A percentile compares a stretch with the other conserved stretches of the same genome.
Conservation (phyloP, 2,329 filamentous ascomycete genomes). For the Blumeria graminis region DNA sequence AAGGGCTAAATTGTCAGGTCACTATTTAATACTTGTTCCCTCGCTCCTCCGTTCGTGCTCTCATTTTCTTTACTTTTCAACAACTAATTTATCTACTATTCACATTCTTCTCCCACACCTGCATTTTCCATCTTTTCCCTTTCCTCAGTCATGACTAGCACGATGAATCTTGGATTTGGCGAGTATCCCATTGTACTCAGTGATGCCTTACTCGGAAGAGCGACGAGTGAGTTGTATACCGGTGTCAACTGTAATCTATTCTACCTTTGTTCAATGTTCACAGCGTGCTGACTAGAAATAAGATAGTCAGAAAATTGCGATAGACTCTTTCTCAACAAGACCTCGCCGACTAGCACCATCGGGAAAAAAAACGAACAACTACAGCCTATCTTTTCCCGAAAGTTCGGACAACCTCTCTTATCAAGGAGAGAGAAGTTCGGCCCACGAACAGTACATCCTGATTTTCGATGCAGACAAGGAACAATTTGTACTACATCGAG, state of each 20-base stretch:
- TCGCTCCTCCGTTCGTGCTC: no score
- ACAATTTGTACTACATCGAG: slow-evolving; percentile 47
- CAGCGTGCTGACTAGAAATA: slow-evolving; percentile 4
- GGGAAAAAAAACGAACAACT: slow-evolving; percentile 16
- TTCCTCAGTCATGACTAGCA: slow-evolving; percentile 2
- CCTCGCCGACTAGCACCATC: slow-evolving; percentile 27
- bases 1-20: no score
- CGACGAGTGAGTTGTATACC: slow-evolving; percentile 33
- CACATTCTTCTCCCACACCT: no score
- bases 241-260: slow-evolving; percentile 30
- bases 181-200: slow-evolving; percentile 41
- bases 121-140: no score
- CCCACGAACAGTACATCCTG: slow-evolving; percentile 31
- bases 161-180: slow-evolving; percentile 32
- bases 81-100: no score
- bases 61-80: no score
- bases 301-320: neutral
- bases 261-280: slow-evolving; percentile 7
- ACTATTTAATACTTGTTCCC: no score
- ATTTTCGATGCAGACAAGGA: slow-evolving; percentile 20
- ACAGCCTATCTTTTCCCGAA: slow-evolving; percentile 27
- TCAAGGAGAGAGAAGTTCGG: slow-evolving; percentile 31
- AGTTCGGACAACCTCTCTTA: slow-evolving; percentile 33
- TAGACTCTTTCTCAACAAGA: slow-evolving; percentile 18
- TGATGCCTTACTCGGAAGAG: slow-evolving; percentile 31